Conservation (phyloP, 164 flowering plant genomes). For the Aristolochia contorta region DNA sequence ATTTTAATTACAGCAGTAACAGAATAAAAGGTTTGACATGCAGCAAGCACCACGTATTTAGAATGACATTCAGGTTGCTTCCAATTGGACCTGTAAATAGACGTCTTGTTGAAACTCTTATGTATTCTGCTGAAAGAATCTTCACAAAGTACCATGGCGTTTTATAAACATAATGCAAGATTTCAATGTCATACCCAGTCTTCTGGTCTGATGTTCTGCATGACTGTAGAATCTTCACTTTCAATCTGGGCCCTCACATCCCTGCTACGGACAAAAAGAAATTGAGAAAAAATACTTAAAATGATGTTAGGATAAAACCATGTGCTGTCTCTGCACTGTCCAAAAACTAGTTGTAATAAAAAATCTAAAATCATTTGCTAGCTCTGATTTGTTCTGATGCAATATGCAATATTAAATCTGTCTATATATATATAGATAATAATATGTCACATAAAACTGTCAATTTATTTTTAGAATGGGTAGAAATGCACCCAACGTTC, state of each 20-base stretch:
- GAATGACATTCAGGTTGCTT: background rate
- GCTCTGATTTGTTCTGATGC: background rate
- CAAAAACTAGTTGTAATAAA: background rate
- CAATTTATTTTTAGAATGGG: too few species aligned
- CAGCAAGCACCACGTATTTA: background rate
- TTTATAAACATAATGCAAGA: background rate
- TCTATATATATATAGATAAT: too few species aligned
- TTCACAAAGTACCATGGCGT: background rate
- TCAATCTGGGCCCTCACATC: constrained; percentile 59
- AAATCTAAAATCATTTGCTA: background rate
- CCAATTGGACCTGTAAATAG: background rate
- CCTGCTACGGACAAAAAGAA: constrained; percentile 15
- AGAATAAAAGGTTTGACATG: background rate
- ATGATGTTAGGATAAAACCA: background rate
- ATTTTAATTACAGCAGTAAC: background rate
- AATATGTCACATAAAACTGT: too few species aligned
- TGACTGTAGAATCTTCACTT: constrained; percentile 52
- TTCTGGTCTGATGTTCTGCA: constrained; percentile 44
- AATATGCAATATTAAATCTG: too few species aligned
- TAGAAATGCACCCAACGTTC: too few species aligned
- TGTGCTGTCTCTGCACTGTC: background rate
- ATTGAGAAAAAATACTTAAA: background rate
- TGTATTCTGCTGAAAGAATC: background rate
- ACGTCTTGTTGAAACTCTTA: background rate
- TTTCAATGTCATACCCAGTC: constrained; percentile 53